Evolutionary conservation across 495 filamentous ascomycete species (phyloP).

Genomic region (Parachaetomium inaequale): DNA sequence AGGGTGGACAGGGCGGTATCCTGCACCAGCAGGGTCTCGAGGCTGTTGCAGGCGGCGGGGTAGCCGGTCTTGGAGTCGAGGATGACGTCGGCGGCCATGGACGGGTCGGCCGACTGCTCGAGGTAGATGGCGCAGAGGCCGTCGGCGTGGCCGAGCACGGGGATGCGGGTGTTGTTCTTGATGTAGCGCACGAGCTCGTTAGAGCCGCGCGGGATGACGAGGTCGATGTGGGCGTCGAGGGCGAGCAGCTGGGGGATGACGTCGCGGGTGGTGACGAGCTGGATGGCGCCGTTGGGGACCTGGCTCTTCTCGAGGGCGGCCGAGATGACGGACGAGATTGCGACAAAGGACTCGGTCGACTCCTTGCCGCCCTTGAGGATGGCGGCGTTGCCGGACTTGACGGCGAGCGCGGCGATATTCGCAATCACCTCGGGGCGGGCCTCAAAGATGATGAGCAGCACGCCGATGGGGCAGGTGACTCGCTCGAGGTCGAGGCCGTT

Average conservation of each 20-base stretch:
- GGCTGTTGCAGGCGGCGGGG: conserved; percentile 90
- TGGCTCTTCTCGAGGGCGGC: conserved; percentile 67
- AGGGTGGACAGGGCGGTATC: conserved; percentile 61
- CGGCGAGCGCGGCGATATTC: conserved; percentile 93
- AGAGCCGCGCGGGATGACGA: conserved; percentile 89
- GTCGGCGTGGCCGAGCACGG: conserved; percentile 94
- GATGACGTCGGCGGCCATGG: conserved; percentile 71
- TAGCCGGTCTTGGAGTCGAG: conserved; percentile 92
- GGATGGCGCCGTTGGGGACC: conserved; percentile 82
- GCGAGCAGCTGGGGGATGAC: conserved; percentile 78
- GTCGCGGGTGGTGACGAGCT: conserved; percentile 89
- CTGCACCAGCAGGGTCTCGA: conserved; percentile 88
- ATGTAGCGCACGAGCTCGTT: conserved; percentile 91
- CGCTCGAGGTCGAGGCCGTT: conserved; percentile 80
- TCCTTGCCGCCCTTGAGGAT: conserved; percentile 98
- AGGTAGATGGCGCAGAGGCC: conserved; percentile 90
- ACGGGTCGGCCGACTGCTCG: conserved; percentile 68
- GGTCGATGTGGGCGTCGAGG: conserved; percentile 82
- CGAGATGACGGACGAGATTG: conserved; percentile 84
- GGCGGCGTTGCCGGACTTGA: conserved; percentile 96
- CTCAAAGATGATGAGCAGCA: conserved; percentile 96
- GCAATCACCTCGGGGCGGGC: conserved; percentile 97
- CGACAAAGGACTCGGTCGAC: conserved; percentile 85
- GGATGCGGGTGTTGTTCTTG: conserved; percentile 87
- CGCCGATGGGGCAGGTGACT: conserved; percentile 90